Evolutionary conservation across 2,329 filamentous ascomycete species (phyloP).

Genomic region (Sphaerulina vaccinii): DNA sequence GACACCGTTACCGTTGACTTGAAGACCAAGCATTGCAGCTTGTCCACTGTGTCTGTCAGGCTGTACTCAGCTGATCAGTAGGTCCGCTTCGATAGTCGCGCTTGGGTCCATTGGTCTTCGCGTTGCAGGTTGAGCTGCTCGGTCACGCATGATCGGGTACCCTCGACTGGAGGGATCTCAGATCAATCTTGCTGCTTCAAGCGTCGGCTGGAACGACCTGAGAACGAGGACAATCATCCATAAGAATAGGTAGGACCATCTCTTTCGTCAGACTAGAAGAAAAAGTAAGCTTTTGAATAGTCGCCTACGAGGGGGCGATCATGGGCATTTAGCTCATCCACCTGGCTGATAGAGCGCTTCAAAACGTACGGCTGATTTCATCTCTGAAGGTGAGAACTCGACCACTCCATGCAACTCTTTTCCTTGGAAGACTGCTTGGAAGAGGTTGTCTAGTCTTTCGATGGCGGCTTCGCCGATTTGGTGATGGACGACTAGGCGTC

Average conservation of each 20-base stretch:
- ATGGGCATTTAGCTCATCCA: slow-evolving; percentile 10
- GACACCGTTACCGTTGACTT: neutral
- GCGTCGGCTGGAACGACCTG: slow-evolving; percentile 10
- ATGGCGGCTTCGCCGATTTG: slow-evolving; percentile 69
- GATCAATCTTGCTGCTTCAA: neutral
- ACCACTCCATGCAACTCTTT: slow-evolving; percentile 28
- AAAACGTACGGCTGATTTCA: slow-evolving; percentile 17
- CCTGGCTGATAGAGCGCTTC: slow-evolving; percentile 15
- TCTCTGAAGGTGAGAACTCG: slow-evolving; percentile 14
- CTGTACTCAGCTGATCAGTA: neutral
- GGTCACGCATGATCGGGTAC: neutral
- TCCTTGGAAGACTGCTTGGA: slow-evolving; percentile 43
- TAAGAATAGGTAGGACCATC: slow-evolving; percentile 12
- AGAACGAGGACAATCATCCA: slow-evolving; percentile 3
- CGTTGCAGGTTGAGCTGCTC: neutral
- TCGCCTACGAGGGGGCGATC: too few relatives aligned
- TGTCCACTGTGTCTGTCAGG: neutral
- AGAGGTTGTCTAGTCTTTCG: slow-evolving; percentile 55
- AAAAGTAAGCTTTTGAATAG: slow-evolving; percentile 1
- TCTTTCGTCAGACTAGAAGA: slow-evolving; percentile 10
- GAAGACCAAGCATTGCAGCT: neutral
- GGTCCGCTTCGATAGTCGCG: neutral
- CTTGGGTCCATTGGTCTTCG: neutral
- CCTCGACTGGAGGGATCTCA: slow-evolving; percentile 2
- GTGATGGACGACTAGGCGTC: slow-evolving; percentile 67